Conservation (phyloP, 352 stramenopile species). For the Pythium biforme region DNA sequence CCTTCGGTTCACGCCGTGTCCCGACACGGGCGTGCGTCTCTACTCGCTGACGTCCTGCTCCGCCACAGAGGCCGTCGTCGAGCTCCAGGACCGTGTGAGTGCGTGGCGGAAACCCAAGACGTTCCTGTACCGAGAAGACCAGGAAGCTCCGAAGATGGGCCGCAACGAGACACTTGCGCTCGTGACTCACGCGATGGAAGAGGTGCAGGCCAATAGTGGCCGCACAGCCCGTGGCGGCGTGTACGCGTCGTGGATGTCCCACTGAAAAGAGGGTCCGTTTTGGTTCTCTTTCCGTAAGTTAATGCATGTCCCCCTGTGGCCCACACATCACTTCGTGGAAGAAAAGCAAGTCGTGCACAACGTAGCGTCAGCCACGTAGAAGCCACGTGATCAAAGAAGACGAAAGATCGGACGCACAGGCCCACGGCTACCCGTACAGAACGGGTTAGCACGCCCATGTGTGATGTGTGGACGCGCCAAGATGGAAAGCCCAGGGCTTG, state of each 20-base stretch:
- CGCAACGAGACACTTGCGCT: slow-evolving; percentile 31
- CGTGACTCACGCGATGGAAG: slow-evolving; percentile 37
- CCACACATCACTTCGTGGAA: no score
- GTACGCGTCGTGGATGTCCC: slow-evolving; percentile 36
- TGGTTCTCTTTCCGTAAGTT: slow-evolving; percentile 1
- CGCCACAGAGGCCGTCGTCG: slow-evolving; percentile 16
- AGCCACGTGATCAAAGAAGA: background rate
- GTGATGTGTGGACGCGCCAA: no score
- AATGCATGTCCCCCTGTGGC: background rate
- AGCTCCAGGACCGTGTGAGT: slow-evolving; percentile 44
- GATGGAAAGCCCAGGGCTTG: no score
- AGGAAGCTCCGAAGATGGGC: no score
- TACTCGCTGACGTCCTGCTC: slow-evolving; percentile 19
- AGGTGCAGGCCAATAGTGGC: slow-evolving; percentile 7
- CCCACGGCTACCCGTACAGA: background rate
- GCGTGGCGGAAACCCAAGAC: slow-evolving; percentile 39
- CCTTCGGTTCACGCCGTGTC: slow-evolving; percentile 33
- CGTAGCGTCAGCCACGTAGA: no score
- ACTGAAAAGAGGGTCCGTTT: slow-evolving; percentile 3
- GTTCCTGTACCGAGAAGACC: slow-evolving; percentile 48
- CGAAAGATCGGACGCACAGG: background rate
- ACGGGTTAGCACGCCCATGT: no score
- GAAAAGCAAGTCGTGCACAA: no score
- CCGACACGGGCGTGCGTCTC: slow-evolving; percentile 29
- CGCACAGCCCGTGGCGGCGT: slow-evolving; percentile 8